A percentile compares a stretch with the other conserved stretches of the same genome.
These are phyloP conservation scores for Penicillium odoratum DNA, from an alignment of 495 filamentous ascomycete species.

Conservation along the genomic window DNA sequence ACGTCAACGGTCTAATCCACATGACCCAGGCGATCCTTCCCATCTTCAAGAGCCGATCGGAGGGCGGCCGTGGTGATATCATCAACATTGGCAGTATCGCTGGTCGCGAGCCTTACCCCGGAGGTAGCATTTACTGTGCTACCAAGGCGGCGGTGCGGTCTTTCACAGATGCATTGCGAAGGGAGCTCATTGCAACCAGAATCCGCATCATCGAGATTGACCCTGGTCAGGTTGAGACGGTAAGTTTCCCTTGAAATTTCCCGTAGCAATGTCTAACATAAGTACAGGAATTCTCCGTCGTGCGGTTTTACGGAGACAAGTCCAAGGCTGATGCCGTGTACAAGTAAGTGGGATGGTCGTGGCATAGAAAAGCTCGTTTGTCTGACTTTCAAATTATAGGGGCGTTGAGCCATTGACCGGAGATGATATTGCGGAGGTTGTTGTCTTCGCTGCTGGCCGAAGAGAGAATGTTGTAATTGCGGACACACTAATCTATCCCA, in stretches of 20 bases:
- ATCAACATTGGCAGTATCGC: constrained; percentile 98
- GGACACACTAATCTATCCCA: constrained; percentile 88
- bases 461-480: constrained; percentile 95
- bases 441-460: constrained; percentile 87
- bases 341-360: constrained; percentile 57
- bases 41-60: constrained; percentile 75
- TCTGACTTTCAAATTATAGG: constrained; percentile 39
- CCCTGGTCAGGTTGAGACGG: constrained; percentile 95
- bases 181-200: constrained; percentile 82
- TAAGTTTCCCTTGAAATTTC: constrained; percentile 25
- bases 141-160: constrained; percentile 89
- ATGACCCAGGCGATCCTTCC: constrained; percentile 93
- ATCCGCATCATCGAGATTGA: constrained; percentile 92
- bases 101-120: constrained; percentile 84
- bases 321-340: constrained; percentile 94
- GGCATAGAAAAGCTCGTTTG: neutral
- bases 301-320: constrained; percentile 92
- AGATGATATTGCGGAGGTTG: constrained; percentile 91
- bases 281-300: constrained; percentile 82
- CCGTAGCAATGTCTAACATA: constrained; percentile 3
- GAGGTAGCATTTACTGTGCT: constrained; percentile 94
- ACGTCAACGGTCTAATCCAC: constrained; percentile 91
- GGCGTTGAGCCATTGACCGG: constrained; percentile 89
- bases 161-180: constrained; percentile 86
- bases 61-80: constrained; percentile 86